A percentile compares a stretch with the other conserved stretches of the same genome.
These are phyloP conservation scores for Ramaria sp. DNA, from an alignment of 768 basidiomycete genomes.

Conservation along the genomic window DNA sequence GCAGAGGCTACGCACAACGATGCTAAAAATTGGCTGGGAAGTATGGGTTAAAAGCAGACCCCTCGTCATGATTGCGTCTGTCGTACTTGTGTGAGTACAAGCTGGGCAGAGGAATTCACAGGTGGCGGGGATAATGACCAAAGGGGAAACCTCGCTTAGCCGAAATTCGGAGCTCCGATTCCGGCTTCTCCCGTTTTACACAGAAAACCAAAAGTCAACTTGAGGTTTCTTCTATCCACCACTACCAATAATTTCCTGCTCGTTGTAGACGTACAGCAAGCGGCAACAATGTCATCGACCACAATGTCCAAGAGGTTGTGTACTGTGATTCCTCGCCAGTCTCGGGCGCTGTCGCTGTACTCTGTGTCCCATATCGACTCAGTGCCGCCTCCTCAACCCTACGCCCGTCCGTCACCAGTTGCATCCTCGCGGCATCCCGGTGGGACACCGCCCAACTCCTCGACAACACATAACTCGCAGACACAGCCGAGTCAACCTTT, in stretches of 20 bases:
- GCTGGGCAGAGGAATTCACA: too few relatives aligned
- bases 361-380: conserved; percentile 1
- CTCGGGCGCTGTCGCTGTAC: conserved; percentile 4
- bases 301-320: conserved; percentile 5
- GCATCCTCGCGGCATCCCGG: conserved; percentile 3
- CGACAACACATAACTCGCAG: not conserved
- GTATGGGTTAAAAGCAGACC: too few relatives aligned
- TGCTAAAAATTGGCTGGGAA: too few relatives aligned
- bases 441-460: not conserved
- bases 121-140: too few relatives aligned
- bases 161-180: not conserved
- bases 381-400: conserved; percentile 7
- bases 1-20: too few relatives aligned
- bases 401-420: conserved; percentile 6
- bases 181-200: not conserved
- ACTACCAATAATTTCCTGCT: not conserved
- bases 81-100: too few relatives aligned
- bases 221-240: not conserved
- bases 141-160: too few relatives aligned
- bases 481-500: not conserved
- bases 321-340: conserved; percentile 6
- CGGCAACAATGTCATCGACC: not conserved
- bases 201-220: not conserved
- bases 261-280: not conserved
- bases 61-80: too few relatives aligned